phyloP scores from a whole-genome alignment of 1,284 basidiomycete genomes.

The Megacollybia platyphylla region DNA sequence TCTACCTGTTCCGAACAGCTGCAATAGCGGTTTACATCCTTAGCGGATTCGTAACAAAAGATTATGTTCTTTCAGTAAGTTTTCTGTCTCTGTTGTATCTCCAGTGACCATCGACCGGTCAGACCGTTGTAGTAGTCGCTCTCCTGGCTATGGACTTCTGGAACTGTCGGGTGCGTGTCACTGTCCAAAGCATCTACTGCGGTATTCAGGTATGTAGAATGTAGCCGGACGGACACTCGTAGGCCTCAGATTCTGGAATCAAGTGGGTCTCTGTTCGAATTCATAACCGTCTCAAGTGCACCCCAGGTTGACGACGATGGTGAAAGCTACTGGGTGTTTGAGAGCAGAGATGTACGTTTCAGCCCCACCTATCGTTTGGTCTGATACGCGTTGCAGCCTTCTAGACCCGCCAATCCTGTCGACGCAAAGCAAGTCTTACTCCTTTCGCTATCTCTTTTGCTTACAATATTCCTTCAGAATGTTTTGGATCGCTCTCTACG shows the following conservation, averaged over 20 bases:
- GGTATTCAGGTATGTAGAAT: slow-evolving; percentile 40
- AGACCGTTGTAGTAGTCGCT: slow-evolving; percentile 88
- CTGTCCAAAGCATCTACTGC: slow-evolving; percentile 1
- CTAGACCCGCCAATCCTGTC: slow-evolving; percentile 78
- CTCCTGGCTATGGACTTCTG: slow-evolving; percentile 92
- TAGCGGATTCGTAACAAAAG: slow-evolving; percentile 76
- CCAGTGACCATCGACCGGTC: slow-evolving; percentile 3
- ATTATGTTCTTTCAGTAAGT: slow-evolving; percentile 81
- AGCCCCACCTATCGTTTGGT: neutral
- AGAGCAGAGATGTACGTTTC: slow-evolving; percentile 72
- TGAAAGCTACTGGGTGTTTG: slow-evolving; percentile 93
- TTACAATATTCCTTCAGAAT: slow-evolving; percentile 37
- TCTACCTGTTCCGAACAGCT: slow-evolving; percentile 76
- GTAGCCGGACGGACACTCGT: slow-evolving; percentile 86
- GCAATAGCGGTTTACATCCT: slow-evolving; percentile 84
- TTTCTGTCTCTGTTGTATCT: slow-evolving; percentile 1
- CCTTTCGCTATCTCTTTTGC: slow-evolving; percentile 5
- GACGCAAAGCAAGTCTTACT: slow-evolving; percentile 64
- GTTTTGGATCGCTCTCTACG: slow-evolving; percentile 89
- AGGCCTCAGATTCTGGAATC: slow-evolving; percentile 92
- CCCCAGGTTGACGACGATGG: slow-evolving; percentile 83
- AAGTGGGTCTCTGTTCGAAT: slow-evolving; percentile 32
- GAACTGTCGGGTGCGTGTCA: slow-evolving; percentile 70
- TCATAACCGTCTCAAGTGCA: slow-evolving; percentile 5
- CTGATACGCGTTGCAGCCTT: slow-evolving; percentile 44